Percentiles rank a stretch among this genome's conserved stretches.
Evolutionary conservation across 257 asterid species (phyloP).

Genomic region (Ocimum tenuiflorum): DNA sequence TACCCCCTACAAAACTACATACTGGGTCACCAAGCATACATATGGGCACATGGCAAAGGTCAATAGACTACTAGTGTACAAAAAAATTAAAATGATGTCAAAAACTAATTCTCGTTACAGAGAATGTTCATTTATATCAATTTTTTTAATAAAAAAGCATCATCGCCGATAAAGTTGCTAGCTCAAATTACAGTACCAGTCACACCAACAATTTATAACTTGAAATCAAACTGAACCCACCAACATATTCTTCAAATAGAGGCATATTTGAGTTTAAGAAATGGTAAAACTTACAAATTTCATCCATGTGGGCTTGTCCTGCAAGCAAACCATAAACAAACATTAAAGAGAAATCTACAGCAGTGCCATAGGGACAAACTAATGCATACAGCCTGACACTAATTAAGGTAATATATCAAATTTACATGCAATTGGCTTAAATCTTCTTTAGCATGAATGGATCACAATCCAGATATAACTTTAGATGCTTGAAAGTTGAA

Average conservation of each 20-base stretch:
- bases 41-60: neutral
- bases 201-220: neutral
- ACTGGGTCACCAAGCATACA: neutral
- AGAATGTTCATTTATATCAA: neutral
- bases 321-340: constrained; percentile 32
- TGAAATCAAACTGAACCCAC: neutral
- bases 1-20: no score
- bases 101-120: constrained; percentile 10
- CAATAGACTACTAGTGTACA: neutral
- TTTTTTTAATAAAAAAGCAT: neutral
- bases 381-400: neutral
- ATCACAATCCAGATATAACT: neutral
- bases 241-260: neutral
- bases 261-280: constrained; percentile 2
- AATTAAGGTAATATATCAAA: neutral
- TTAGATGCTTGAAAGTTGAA: no score
- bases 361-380: neutral
- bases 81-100: neutral
- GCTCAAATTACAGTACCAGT: neutral
- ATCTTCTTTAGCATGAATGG: neutral
- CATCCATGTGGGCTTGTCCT: constrained; percentile 64
- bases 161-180: neutral
- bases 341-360: constrained; percentile 14
- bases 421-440: no score
- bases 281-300: constrained; percentile 44